These are phyloP conservation scores for Hibiscus syriacus DNA, from an alignment of 345 rosid genomes.

Conservation along the genomic window DNA sequence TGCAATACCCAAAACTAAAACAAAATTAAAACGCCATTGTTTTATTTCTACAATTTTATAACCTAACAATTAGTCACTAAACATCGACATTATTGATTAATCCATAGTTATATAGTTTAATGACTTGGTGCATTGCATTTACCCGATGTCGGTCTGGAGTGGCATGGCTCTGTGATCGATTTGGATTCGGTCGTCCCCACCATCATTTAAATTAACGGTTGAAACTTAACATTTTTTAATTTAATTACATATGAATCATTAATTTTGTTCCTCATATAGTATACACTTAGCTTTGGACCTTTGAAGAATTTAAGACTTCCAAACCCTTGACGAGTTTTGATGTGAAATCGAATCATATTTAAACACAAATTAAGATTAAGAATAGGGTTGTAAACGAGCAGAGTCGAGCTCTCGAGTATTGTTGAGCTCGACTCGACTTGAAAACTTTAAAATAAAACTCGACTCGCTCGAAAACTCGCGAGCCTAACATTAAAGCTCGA, in stretches of 20 bases:
- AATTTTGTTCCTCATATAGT: background rate
- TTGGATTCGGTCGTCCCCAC: slow-evolving; percentile 2
- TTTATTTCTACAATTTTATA: background rate
- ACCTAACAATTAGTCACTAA: background rate
- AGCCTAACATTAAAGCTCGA: too few species aligned
- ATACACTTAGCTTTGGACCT: background rate
- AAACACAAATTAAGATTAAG: too few species aligned
- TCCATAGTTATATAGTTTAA: too few species aligned
- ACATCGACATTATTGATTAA: background rate
- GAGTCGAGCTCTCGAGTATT: too few species aligned
- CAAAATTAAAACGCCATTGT: background rate
- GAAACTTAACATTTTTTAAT: background rate
- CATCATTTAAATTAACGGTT: background rate
- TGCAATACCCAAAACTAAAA: background rate
- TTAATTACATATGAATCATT: background rate
- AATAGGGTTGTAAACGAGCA: too few species aligned
- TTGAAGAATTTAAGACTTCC: slow-evolving; percentile 2
- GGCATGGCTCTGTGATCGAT: background rate
- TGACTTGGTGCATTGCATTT: slow-evolving; percentile 2
- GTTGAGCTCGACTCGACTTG: too few species aligned
- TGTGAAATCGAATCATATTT: background rate
- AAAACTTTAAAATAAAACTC: too few species aligned
- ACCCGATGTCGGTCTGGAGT: background rate
- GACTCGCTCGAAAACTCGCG: too few species aligned
- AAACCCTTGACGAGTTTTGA: background rate